phyloP scores from a whole-genome alignment of 1,284 basidiomycete genomes.

The Coniferiporia sulphurascens region DNA sequence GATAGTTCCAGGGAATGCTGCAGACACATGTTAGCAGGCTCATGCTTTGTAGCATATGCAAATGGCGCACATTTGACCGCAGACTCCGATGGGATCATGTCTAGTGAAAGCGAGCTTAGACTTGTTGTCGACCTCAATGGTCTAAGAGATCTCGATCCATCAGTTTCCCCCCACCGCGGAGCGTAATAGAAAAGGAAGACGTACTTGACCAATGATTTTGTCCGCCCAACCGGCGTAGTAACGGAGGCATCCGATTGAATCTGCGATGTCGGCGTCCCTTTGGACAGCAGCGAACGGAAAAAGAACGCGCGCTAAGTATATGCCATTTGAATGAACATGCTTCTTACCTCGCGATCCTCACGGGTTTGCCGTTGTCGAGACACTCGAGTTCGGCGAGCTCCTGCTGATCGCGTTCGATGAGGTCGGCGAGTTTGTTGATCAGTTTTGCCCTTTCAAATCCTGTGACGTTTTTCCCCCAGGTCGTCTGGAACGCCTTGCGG shows the following conservation, averaged over 20 bases:
- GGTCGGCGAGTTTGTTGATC: constrained; percentile 83
- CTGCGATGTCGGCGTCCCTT: constrained; percentile 82
- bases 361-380: constrained; percentile 83
- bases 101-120: constrained; percentile 81
- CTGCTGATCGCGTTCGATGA: constrained; percentile 83
- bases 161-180: not conserved
- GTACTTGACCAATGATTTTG: constrained; percentile 50
- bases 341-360: constrained; percentile 63
- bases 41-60: constrained; percentile 1
- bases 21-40: constrained; percentile 10
- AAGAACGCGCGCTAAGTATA: not conserved
- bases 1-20: constrained; percentile 91
- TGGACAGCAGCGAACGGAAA: not conserved
- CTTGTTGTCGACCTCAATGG: constrained; percentile 77
- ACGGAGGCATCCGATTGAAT: constrained; percentile 74
- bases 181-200: constrained; percentile 6
- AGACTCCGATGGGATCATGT: constrained; percentile 93
- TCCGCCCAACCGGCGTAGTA: constrained; percentile 74
- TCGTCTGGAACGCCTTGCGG: constrained; percentile 78
- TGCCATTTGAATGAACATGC: not conserved
- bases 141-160: constrained; percentile 35
- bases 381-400: constrained; percentile 75
- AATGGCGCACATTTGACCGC: constrained; percentile 73
- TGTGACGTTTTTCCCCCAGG: constrained; percentile 87
- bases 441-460: constrained; percentile 77